Conservation (phyloP, 2,329 filamentous ascomycete genomes). For the Periconia sp. region DNA sequence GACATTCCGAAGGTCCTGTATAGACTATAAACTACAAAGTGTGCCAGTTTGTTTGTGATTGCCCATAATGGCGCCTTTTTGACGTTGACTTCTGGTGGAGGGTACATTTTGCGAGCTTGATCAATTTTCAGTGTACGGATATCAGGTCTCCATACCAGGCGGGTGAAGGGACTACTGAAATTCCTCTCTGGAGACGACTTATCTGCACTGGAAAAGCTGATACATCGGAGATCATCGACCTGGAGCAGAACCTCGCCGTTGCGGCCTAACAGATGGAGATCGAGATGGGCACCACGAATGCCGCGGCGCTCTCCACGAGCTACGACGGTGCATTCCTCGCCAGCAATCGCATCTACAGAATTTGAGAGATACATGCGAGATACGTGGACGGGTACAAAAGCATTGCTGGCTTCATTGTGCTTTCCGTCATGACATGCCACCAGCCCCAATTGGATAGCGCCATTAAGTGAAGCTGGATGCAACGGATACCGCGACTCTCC, state of each 20-base stretch:
- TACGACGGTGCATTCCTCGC: conserved; percentile 5
- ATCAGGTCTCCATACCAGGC: conserved; percentile 1
- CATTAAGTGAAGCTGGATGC: conserved; percentile 38
- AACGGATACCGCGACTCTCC: conserved; percentile 32
- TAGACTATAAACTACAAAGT: too few species aligned
- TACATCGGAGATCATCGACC: conserved; percentile 4
- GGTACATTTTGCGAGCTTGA: too few species aligned
- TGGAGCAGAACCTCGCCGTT: conserved; percentile 10
- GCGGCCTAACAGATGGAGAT: conserved; percentile 2
- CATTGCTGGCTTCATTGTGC: conserved; percentile 8
- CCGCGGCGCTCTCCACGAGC: conserved; percentile 10
- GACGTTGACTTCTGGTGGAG: too few species aligned
- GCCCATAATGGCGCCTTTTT: too few species aligned
- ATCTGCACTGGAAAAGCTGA: conserved; percentile 2
- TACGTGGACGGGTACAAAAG: conserved; percentile 17
- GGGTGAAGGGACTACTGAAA: neutral
- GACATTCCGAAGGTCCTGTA: too few species aligned
- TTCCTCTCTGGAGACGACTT: neutral
- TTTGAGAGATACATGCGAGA: too few species aligned
- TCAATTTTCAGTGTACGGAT: neutral
- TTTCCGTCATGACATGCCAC: conserved; percentile 19
- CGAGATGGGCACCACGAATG: conserved; percentile 6
- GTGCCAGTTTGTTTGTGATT: too few species aligned
- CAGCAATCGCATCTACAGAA: conserved; percentile 13
- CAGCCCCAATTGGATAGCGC: conserved; percentile 28